These are phyloP conservation scores for Letharia lupina DNA, from an alignment of 495 filamentous ascomycete species.

Conservation along the genomic window DNA sequence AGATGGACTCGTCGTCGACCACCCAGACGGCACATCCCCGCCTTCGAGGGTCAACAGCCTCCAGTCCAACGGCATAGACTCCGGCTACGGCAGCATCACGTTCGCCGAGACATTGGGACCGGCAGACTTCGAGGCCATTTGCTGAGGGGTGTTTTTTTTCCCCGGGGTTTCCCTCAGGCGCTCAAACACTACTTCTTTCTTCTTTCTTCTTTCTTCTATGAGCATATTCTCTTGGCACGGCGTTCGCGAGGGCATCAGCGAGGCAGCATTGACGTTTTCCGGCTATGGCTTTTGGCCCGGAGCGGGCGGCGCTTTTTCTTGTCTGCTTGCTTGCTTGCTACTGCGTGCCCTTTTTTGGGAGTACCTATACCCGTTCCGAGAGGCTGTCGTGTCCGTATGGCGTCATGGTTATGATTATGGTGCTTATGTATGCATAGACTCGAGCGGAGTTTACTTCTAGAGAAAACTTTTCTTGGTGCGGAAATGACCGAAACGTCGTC, in stretches of 20 bases:
- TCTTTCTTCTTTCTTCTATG: neutral
- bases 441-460: neutral
- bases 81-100: constrained; percentile 20
- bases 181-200: neutral
- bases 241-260: neutral
- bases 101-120: constrained; percentile 21
- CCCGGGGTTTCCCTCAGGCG: neutral
- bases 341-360: neutral
- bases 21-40: neutral
- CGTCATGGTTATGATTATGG: constrained; percentile 3
- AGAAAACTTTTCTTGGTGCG: neutral
- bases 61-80: constrained; percentile 1
- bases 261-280: neutral
- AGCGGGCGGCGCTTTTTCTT: neutral
- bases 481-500: neutral
- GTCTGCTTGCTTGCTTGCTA: neutral
- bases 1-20: neutral
- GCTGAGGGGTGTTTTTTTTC: neutral
- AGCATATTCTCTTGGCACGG: neutral
- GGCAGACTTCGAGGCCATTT: constrained; percentile 9
- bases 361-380: neutral
- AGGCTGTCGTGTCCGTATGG: neutral
- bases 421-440: constrained; percentile 10
- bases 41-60: neutral
- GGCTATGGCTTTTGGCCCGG: neutral